Evolutionary conservation across 1,284 basidiomycete species (phyloP).

Genomic region (Ganoderma meredithae): DNA sequence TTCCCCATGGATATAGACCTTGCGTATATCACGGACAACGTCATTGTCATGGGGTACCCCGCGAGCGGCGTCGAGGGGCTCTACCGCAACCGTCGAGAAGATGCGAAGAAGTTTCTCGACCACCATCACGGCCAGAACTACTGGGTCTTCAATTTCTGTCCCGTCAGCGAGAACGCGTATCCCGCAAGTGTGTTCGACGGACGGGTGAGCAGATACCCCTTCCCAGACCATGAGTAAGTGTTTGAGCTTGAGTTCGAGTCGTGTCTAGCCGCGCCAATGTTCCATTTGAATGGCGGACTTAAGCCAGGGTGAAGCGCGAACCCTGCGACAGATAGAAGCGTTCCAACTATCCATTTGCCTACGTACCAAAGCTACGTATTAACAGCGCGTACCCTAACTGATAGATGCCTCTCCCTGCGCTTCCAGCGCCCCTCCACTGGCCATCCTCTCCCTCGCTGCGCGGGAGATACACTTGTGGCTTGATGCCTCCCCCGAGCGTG

Average conservation of each 20-base stretch:
- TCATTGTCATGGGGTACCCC: slow-evolving; percentile 93
- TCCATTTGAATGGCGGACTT: slow-evolving; percentile 3
- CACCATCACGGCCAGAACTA: slow-evolving; percentile 78
- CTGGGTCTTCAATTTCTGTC: slow-evolving; percentile 91
- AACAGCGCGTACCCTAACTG: not conserved
- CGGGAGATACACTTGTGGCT: slow-evolving; percentile 86
- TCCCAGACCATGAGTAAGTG: slow-evolving; percentile 87
- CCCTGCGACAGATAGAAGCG: not conserved
- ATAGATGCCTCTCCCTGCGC: not conserved
- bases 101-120: slow-evolving; percentile 82
- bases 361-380: not conserved
- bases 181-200: slow-evolving; percentile 66
- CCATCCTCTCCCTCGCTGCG: slow-evolving; percentile 78
- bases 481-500: slow-evolving; percentile 68
- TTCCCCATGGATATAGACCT: slow-evolving; percentile 57
- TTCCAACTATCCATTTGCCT: not conserved
- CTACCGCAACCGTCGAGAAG: slow-evolving; percentile 83
- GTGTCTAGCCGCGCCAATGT: not conserved
- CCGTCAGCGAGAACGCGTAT: slow-evolving; percentile 77
- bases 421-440: slow-evolving; percentile 80
- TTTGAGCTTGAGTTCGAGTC: not conserved
- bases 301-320: not conserved
- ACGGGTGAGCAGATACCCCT: slow-evolving; percentile 85
- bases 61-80: slow-evolving; percentile 81
- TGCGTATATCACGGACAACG: slow-evolving; percentile 81